These are phyloP conservation scores for Apiospora rasikravindrae DNA, from an alignment of 2,329 filamentous ascomycete genomes.

Conservation along the genomic window DNA sequence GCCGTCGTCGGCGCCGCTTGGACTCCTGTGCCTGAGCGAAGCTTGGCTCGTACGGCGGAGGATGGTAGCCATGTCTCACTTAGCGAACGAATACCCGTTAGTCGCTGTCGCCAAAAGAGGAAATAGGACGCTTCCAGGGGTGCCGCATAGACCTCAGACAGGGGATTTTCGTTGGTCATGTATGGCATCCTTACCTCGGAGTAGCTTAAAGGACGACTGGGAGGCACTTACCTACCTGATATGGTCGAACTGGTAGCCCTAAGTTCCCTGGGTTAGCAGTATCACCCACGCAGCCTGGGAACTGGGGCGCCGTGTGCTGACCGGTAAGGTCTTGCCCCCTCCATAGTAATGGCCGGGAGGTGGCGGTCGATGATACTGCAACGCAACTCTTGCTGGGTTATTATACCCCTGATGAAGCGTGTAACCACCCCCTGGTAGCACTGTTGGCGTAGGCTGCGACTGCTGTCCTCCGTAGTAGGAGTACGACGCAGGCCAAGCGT, in stretches of 20 bases:
- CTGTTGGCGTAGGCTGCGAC: too few species aligned
- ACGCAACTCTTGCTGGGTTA: neutral
- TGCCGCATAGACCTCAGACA: too few species aligned
- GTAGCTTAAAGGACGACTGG: too few species aligned
- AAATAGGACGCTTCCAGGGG: too few species aligned
- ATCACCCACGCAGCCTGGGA: neutral
- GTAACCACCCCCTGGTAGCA: too few species aligned
- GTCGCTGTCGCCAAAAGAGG: too few species aligned
- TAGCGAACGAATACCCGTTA: too few species aligned
- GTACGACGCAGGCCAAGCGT: neutral
- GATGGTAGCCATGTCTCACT: too few species aligned
- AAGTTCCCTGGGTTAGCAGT: neutral
- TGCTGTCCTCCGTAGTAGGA: too few species aligned
- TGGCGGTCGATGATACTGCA: neutral
- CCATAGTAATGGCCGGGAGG: neutral
- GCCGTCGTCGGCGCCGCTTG: conserved; percentile 89
- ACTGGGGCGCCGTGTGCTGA: neutral
- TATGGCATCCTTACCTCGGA: too few species aligned
- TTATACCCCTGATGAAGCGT: neutral
- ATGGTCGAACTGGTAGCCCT: neutral
- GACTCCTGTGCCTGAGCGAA: conserved; percentile 86
- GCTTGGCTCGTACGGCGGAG: neutral
- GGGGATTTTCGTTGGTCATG: too few species aligned
- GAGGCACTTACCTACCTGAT: neutral
- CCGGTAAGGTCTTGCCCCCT: too few species aligned